phyloP scores from a whole-genome alignment of 2,329 filamentous ascomycete species.

The Helotiales sp. region DNA sequence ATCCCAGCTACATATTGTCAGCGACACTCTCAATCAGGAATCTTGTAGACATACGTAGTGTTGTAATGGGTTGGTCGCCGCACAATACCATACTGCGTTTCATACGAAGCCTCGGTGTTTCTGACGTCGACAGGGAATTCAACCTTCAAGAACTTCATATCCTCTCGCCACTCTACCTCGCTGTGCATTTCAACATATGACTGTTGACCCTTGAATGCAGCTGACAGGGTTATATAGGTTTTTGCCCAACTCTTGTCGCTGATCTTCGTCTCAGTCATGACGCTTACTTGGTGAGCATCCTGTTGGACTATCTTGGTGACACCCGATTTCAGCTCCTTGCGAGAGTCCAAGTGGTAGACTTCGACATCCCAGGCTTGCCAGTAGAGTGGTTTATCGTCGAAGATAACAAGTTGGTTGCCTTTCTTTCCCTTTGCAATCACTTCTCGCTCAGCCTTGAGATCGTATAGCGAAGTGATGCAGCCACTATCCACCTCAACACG shows the following conservation, averaged over 20 bases:
- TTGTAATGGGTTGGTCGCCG: slow-evolving; percentile 96
- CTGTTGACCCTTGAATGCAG: slow-evolving; percentile 66
- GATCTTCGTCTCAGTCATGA: slow-evolving; percentile 85
- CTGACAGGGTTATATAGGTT: slow-evolving; percentile 81
- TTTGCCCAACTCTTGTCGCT: slow-evolving; percentile 85
- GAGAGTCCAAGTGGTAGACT: slow-evolving; percentile 89
- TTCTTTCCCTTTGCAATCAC: slow-evolving; percentile 74
- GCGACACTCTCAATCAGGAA: slow-evolving; percentile 19
- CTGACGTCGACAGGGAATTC: slow-evolving; percentile 93
- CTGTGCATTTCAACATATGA: slow-evolving; percentile 78
- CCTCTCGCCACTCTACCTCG: slow-evolving; percentile 96
- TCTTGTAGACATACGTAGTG: slow-evolving; percentile 63
- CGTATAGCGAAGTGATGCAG: slow-evolving; percentile 82
- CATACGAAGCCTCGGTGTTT: slow-evolving; percentile 92
- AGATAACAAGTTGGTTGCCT: slow-evolving; percentile 90
- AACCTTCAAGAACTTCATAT: slow-evolving; percentile 97
- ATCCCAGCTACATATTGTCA: slow-evolving; percentile 68
- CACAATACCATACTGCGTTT: slow-evolving; percentile 91
- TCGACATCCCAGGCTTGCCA: slow-evolving; percentile 99
- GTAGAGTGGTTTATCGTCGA: slow-evolving; percentile 95
- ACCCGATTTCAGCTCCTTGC: slow-evolving; percentile 73
- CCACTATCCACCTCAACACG: slow-evolving; percentile 75
- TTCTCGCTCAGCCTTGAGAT: slow-evolving; percentile 75
- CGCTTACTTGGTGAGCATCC: slow-evolving; percentile 76
- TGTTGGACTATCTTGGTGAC: slow-evolving; percentile 74